A percentile compares a stretch with the other conserved stretches of the same genome.
phyloP scores from a whole-genome alignment of 2,329 filamentous ascomycete species.

The Emergomyces orientalis region DNA sequence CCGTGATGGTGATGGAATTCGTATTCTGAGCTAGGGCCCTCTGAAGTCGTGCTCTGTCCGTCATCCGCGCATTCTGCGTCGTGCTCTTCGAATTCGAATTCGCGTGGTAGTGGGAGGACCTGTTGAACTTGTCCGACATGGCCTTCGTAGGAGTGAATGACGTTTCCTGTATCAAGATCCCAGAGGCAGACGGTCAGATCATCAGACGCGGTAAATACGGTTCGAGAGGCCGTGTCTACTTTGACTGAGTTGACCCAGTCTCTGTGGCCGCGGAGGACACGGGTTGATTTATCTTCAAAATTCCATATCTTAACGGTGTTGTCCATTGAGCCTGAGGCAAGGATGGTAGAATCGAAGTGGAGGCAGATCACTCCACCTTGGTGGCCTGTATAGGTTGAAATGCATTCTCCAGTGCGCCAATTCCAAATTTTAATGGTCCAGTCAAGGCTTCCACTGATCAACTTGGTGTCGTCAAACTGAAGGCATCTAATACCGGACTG shows the following conservation, averaged over 20 bases:
- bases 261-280: constrained; percentile 68
- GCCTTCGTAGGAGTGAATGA: constrained; percentile 69
- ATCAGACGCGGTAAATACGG: constrained; percentile 85
- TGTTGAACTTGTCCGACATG: constrained; percentile 96
- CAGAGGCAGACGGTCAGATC: constrained; percentile 86
- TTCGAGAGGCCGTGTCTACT: constrained; percentile 71
- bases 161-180: constrained; percentile 77
- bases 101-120: constrained; percentile 69
- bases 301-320: constrained; percentile 88
- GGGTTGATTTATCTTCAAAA: constrained; percentile 73
- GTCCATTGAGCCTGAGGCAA: constrained; percentile 85
- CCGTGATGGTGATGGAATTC: constrained; percentile 12
- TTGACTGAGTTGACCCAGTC: constrained; percentile 98
- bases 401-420: constrained; percentile 80
- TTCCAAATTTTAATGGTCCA: constrained; percentile 90
- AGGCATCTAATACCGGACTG: constrained; percentile 74
- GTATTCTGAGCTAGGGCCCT: constrained; percentile 12
- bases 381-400: constrained; percentile 73
- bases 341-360: constrained; percentile 73
- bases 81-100: constrained; percentile 80
- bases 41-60: constrained; percentile 19
- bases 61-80: constrained; percentile 41
- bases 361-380: constrained; percentile 74
- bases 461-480: constrained; percentile 84
- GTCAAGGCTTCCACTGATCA: constrained; percentile 86